Evolutionary conservation across 805 yeast genomes (phyloP), one percentile per base, ranked within the genome.

Genomic region (Zygosaccharomyces gambellarensis): DNA sequence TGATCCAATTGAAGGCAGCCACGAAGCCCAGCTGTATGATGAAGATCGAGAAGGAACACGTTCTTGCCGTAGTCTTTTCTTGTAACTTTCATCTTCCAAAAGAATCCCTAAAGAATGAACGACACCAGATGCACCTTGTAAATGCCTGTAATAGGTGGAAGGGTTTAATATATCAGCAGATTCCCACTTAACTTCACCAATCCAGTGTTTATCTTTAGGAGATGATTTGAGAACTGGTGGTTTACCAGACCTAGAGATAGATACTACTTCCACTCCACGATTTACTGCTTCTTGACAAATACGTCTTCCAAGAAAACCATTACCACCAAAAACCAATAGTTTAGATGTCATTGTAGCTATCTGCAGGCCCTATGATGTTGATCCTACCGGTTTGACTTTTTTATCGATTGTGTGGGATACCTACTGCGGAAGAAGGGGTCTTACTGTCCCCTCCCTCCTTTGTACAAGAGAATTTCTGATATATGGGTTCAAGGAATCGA

Each of bases 101-200:
- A 90, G 65, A 3, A 87, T 75, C 0, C 98, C 98, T 46, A 90
- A 72, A 0, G 94, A 78, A 63, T 90, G 96, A 11, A 90, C 92
- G 2, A 90, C 92, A 1, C 85, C 81, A 43, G 76, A 72, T 0
- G 82, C 78, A 32, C 75, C 74, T 31, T 60, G 51, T 21, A 89
- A 60, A 28, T 74, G 65, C 2, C 71, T 64, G 17, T 61, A 56
- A 60, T 87, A 87, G 0, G 85, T 71, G 1, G 73, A 65, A 0
- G 90, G 85, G 21, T 82, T 68, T 61, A 88, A 84, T 0, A 88
- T 73, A 60, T 89, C 81, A 2, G 85, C 95, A 46, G 73, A 63
- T 34, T 71, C 70, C 92, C 95, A 86, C 4, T 76, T 63, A 7
- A 86, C 89, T 54, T 80, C 69, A 2, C 70, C 58, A 2, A 79